Percentiles rank a stretch among this genome's conserved stretches.
phyloP scores from a whole-genome alignment of 345 rosid genomes.

The Noccaea caerulescens region DNA sequence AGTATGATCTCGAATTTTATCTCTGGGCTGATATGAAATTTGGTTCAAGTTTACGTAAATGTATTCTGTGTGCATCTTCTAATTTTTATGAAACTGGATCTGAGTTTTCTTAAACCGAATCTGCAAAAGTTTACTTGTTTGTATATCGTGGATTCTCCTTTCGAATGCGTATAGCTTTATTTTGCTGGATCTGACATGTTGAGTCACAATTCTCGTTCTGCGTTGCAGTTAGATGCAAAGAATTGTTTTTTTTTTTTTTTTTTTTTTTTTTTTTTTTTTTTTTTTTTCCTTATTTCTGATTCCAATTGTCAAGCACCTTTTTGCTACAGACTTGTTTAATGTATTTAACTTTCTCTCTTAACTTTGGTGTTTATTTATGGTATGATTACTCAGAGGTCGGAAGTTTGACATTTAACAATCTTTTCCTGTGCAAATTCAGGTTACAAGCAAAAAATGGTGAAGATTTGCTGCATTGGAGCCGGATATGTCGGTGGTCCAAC shows the following conservation, averaged over 20 bases:
- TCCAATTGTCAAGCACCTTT: background rate
- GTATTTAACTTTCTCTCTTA: background rate
- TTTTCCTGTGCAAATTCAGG: background rate
- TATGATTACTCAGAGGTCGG: slow-evolving; percentile 11
- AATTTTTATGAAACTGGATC: slow-evolving; percentile 29
- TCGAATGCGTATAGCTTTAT: background rate
- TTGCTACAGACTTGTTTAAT: slow-evolving; percentile 3
- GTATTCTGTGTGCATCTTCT: slow-evolving; percentile 26
- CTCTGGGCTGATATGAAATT: slow-evolving; percentile 10
- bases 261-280: background rate
- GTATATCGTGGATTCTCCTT: background rate
- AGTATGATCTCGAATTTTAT: slow-evolving; percentile 23
- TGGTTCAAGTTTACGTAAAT: slow-evolving; percentile 23
- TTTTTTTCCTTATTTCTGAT: background rate
- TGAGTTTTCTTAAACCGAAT: background rate
- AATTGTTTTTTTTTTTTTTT: background rate
- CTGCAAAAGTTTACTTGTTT: slow-evolving; percentile 12
- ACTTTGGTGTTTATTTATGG: slow-evolving; percentile 15
- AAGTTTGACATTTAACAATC: background rate
- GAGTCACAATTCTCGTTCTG: slow-evolving; percentile 6
- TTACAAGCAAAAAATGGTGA: slow-evolving; percentile 74
- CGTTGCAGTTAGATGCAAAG: background rate
- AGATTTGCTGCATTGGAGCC: slow-evolving; percentile 96
- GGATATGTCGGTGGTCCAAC: slow-evolving; percentile 98
- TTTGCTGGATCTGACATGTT: slow-evolving; percentile 28